Evolutionary conservation across 441 rosid species (phyloP).

Genomic region (Brassica balearica): DNA sequence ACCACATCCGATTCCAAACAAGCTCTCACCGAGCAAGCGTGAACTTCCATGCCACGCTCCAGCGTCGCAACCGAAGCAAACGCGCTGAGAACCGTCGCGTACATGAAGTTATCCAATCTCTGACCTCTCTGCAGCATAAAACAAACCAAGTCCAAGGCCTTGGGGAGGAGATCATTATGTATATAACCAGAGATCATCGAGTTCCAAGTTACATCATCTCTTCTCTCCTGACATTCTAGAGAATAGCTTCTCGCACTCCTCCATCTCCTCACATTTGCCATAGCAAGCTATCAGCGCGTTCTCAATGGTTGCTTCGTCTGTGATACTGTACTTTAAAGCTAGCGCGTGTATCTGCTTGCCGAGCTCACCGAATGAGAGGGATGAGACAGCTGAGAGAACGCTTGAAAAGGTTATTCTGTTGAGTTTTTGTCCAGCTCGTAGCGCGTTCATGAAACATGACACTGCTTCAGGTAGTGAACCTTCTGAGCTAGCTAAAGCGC

Average conservation of each 20-base stretch:
- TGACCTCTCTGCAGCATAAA: constrained; percentile 76
- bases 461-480: constrained; percentile 55
- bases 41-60: constrained; percentile 94
- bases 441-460: constrained; percentile 61
- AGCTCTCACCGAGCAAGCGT: constrained; percentile 79
- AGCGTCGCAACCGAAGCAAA: constrained; percentile 91
- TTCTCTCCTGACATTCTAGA: constrained; percentile 77
- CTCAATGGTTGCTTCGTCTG: constrained; percentile 63
- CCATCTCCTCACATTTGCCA: constrained; percentile 81
- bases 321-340: constrained; percentile 56
- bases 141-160: constrained; percentile 87
- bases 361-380: constrained; percentile 55
- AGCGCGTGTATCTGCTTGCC: constrained; percentile 75
- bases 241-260: constrained; percentile 76
- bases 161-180: constrained; percentile 68
- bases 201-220: constrained; percentile 85
- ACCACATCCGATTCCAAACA: constrained; percentile 83
- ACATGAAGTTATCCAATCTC: constrained; percentile 72
- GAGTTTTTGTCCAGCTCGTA: constrained; percentile 64
- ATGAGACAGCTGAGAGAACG: constrained; percentile 69
- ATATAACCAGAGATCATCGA: constrained; percentile 90
- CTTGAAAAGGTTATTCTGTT: constrained; percentile 74
- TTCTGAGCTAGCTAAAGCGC: constrained; percentile 72
- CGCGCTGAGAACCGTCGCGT: constrained; percentile 94
- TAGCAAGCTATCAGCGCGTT: constrained; percentile 86